Evolutionary conservation across 805 yeast species (phyloP).

Genomic region (Suhomyces sp.): DNA sequence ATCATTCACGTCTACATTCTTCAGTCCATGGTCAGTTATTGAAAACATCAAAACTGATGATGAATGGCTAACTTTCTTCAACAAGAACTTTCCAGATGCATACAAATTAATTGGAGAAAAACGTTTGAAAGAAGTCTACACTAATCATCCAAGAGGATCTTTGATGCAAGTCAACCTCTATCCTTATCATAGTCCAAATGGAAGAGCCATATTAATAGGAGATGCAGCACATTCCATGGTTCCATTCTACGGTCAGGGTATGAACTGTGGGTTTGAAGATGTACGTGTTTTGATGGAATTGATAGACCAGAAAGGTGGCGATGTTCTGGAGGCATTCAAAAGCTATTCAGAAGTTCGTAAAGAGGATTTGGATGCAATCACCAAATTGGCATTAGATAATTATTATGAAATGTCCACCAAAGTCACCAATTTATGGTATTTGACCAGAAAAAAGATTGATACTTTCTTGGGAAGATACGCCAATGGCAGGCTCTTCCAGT

Average conservation of each 20-base stretch:
- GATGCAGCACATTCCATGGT: constrained; percentile 98
- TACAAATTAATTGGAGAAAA: constrained; percentile 62
- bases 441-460: constrained; percentile 69
- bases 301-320: constrained; percentile 36
- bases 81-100: constrained; percentile 71
- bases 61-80: constrained; percentile 55
- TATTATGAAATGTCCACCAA: constrained; percentile 85
- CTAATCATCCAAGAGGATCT: constrained; percentile 70
- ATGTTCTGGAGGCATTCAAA: constrained; percentile 51
- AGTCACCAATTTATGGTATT: constrained; percentile 61
- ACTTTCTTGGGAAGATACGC: constrained; percentile 56
- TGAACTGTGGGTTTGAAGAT: constrained; percentile 96
- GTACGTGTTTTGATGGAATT: constrained; percentile 64
- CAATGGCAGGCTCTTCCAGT: constrained; percentile 46
- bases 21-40: constrained; percentile 73
- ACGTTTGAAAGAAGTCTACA: constrained; percentile 48
- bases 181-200: constrained; percentile 65
- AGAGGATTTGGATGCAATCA: constrained; percentile 70
- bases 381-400: constrained; percentile 75
- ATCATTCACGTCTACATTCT: constrained; percentile 85
- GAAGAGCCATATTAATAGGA: constrained; percentile 70
- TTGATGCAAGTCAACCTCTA: constrained; percentile 67
- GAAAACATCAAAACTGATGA: constrained; percentile 49
- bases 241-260: constrained; percentile 97
- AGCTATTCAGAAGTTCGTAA: constrained; percentile 56